A percentile compares a stretch with the other conserved stretches of the same genome.
Conservation (phyloP, 208 protist genomes). For the Vickermania ingenoplastis region DNA sequence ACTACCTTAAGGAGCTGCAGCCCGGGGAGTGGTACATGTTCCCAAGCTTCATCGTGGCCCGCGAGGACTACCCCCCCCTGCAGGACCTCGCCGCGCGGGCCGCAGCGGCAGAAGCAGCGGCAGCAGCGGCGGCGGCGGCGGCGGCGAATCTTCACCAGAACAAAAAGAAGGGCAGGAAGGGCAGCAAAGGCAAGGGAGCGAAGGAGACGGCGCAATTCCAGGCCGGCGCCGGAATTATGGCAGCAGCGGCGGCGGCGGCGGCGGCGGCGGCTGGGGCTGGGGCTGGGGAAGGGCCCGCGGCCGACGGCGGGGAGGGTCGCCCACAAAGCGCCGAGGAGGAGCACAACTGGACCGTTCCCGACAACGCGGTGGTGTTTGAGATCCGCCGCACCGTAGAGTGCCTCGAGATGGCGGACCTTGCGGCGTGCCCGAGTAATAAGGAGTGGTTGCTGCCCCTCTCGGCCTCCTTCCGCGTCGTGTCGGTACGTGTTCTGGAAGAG, state of each 20-base stretch:
- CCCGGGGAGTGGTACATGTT: slow-evolving; percentile 69
- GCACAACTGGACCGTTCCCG: slow-evolving; percentile 19
- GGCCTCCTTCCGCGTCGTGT: slow-evolving; percentile 52
- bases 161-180: not conserved
- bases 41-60: slow-evolving; percentile 39
- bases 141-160: not conserved
- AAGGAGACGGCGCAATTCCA: not conserved
- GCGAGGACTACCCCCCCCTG: slow-evolving; percentile 15
- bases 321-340: slow-evolving; percentile 17
- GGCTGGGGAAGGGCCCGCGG: not conserved
- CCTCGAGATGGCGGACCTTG: slow-evolving; percentile 63
- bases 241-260: slow-evolving; percentile 12
- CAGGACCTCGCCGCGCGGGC: not conserved
- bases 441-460: slow-evolving; percentile 79
- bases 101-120: not conserved
- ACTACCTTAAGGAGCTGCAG: slow-evolving; percentile 24
- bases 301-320: slow-evolving; percentile 4
- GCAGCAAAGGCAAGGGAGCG: no score
- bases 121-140: not conserved
- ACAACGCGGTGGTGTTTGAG: slow-evolving; percentile 78
- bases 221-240: not conserved
- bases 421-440: slow-evolving; percentile 50
- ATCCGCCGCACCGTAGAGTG: slow-evolving; percentile 42
- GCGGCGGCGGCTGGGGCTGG: not conserved
- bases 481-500: slow-evolving; percentile 29